These are phyloP conservation scores for Blastobotrys capitulatus DNA, from an alignment of 1,139 yeast species.

Conservation along the genomic window DNA sequence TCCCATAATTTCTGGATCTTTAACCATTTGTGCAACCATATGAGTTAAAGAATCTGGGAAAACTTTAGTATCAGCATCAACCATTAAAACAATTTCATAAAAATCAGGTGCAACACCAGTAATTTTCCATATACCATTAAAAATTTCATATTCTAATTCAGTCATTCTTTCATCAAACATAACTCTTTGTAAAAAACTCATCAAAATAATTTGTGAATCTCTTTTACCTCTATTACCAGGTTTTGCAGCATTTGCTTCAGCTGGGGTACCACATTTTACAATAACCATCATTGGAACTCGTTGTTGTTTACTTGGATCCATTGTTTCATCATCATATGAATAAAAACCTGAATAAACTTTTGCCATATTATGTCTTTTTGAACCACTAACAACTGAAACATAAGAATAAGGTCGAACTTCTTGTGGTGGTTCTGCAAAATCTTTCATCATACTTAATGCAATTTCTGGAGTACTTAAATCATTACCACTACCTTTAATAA, in stretches of 20 bases:
- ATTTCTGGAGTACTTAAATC: constrained; percentile 29
- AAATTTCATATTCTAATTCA: constrained; percentile 33
- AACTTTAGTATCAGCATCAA: constrained; percentile 36
- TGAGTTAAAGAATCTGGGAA: constrained; percentile 30
- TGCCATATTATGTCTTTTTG: constrained; percentile 29
- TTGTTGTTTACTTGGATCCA: constrained; percentile 61
- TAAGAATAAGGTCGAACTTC: constrained; percentile 26
- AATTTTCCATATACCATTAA: constrained; percentile 29
- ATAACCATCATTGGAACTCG: constrained; percentile 39
- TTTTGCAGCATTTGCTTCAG: constrained; percentile 35
- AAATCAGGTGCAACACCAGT: constrained; percentile 30
- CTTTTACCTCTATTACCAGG: constrained; percentile 37
- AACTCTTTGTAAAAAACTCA: constrained; percentile 33
- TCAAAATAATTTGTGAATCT: constrained; percentile 34
- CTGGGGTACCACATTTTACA: constrained; percentile 30
- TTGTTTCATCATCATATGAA: constrained; percentile 19
- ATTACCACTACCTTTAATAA: constrained; percentile 83
- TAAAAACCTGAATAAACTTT: constrained; percentile 32
- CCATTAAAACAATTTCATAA: constrained; percentile 33
- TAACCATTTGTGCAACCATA: constrained; percentile 30
- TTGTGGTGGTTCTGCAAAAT: constrained; percentile 32
- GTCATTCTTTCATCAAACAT: constrained; percentile 37
- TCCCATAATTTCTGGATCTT: constrained; percentile 33
- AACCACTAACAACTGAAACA: constrained; percentile 31
- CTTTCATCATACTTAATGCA: constrained; percentile 54